Percentiles rank a stretch among this genome's conserved stretches.
phyloP scores from a whole-genome alignment of 1,284 basidiomycete species.

The Ustilago sp. region DNA sequence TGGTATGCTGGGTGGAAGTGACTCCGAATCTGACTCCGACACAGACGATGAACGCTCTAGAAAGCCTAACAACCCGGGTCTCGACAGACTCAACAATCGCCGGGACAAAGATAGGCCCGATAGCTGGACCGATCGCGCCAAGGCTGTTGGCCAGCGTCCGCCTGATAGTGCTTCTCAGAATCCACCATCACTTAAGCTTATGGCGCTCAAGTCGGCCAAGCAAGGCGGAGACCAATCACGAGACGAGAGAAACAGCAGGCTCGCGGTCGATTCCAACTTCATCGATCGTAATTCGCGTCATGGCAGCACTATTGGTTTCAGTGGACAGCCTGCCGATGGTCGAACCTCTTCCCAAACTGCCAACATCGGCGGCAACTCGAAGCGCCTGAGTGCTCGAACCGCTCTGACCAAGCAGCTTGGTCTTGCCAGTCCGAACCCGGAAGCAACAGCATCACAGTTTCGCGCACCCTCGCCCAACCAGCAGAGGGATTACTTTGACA shows the following conservation, averaged over 20 bases:
- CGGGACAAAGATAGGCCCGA: slow-evolving; percentile 29
- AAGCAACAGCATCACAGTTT: neutral
- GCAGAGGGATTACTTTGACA: slow-evolving; percentile 35
- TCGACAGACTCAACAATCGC: slow-evolving; percentile 4
- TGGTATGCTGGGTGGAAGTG: slow-evolving; percentile 49
- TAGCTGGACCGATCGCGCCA: slow-evolving; percentile 59
- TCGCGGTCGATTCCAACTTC: slow-evolving; percentile 35
- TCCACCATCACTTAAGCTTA: slow-evolving; percentile 61
- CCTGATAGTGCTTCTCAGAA: slow-evolving; percentile 65
- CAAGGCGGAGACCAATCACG: slow-evolving; percentile 23
- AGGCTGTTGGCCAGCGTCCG: slow-evolving; percentile 61
- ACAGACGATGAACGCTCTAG: slow-evolving; percentile 45
- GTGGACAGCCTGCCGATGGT: slow-evolving; percentile 10
- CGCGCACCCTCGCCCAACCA: slow-evolving; percentile 18
- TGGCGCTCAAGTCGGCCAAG: slow-evolving; percentile 59
- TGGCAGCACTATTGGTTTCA: slow-evolving; percentile 58
- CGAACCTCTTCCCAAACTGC: slow-evolving; percentile 1
- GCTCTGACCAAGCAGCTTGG: slow-evolving; percentile 58
- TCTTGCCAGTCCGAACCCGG: slow-evolving; percentile 36
- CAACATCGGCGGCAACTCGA: slow-evolving; percentile 7
- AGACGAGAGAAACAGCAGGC: slow-evolving; percentile 31
- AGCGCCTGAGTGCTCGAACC: slow-evolving; percentile 43
- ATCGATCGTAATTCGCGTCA: slow-evolving; percentile 52
- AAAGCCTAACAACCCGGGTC: slow-evolving; percentile 5
- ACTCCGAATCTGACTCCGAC: slow-evolving; percentile 52